Evolutionary conservation across 1,139 yeast species (phyloP), one percentile per base, ranked within the genome.

Genomic region (Candida sp.): DNA sequence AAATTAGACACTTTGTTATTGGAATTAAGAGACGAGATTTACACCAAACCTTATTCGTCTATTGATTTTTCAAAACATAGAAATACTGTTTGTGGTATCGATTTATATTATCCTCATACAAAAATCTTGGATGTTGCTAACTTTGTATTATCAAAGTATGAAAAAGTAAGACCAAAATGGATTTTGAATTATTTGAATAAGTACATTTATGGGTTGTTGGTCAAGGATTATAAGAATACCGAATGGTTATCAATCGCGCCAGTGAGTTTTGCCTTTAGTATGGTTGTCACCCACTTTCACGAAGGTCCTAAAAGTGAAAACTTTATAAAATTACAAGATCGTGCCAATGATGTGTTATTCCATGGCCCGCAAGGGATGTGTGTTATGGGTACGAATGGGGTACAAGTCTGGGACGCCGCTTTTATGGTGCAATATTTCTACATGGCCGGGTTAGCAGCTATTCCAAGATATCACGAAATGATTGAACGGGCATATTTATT

Each of bases 381-480:
- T 4, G 86, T 88, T 45, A 88, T 87, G 87, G 99, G 99, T 7
- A 95, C 99, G 0, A 95, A 95, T 63, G 99, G 99, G 25, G 90
- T 89, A 0, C 99, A 95, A 63, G 91, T 87, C 1, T 95, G 99
- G 99, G 99, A 95, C 63, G 84, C 84, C 21, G 91, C 97, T 0
- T 93, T 95, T 64, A 85, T 87, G 53, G 72, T 93, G 27, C 99
- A 95, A 58, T 89, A 89, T 56, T 77, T 82, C 49, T 83, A 88
- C 47, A 71, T 79, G 58, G 87, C 96, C 0, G 97, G 96, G 0
- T 64, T 93, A 29, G 93, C 87, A 2, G 85, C 83, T 34, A 57
- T 74, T 35, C 84, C 87, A 0, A 81, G 83, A 58, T 89, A 79
- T 60, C 80, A 78, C 43, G 79, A 79, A 3, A 71, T 82, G 53